phyloP scores from a whole-genome alignment of 2,329 filamentous ascomycete genomes.

The Colletotrichum lupini region DNA sequence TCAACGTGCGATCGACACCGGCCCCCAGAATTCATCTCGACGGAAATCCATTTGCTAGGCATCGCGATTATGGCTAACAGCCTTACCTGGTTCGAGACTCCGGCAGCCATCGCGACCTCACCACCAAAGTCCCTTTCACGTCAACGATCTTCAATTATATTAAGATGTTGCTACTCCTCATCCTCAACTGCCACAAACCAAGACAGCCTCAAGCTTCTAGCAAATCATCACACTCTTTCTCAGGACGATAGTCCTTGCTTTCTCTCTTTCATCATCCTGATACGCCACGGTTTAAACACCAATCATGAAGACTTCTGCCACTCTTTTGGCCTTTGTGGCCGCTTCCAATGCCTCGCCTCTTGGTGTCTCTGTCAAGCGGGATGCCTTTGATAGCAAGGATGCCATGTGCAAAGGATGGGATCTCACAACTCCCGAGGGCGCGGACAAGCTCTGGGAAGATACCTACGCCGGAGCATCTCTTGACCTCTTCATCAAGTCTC shows the following conservation, averaged over 20 bases:
- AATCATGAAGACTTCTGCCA: neutral
- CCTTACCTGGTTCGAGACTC: neutral
- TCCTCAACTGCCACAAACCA: neutral
- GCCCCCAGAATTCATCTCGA: neutral
- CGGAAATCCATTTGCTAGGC: neutral
- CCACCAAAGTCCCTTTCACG: neutral
- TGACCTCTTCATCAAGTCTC: slow-evolving; percentile 23
- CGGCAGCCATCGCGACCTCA: neutral
- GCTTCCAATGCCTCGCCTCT: slow-evolving; percentile 4
- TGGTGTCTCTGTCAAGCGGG: neutral
- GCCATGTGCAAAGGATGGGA: slow-evolving; percentile 23
- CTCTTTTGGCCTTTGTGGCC: slow-evolving; percentile 1
- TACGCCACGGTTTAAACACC: neutral
- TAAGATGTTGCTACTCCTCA: neutral
- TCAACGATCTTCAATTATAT: neutral
- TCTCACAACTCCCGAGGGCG: slow-evolving; percentile 9
- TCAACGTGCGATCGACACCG: neutral
- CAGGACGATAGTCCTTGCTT: neutral
- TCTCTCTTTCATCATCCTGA: neutral
- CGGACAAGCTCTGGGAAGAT: slow-evolving; percentile 14
- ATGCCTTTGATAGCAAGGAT: slow-evolving; percentile 14
- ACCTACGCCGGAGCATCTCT: slow-evolving; percentile 4
- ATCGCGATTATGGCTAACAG: neutral
- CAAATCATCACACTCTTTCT: neutral
- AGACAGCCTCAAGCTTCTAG: neutral